A percentile compares a stretch with the other conserved stretches of the same genome.
These are phyloP conservation scores for Penicillium parvum DNA, from an alignment of 495 filamentous ascomycete genomes.

Conservation along the genomic window DNA sequence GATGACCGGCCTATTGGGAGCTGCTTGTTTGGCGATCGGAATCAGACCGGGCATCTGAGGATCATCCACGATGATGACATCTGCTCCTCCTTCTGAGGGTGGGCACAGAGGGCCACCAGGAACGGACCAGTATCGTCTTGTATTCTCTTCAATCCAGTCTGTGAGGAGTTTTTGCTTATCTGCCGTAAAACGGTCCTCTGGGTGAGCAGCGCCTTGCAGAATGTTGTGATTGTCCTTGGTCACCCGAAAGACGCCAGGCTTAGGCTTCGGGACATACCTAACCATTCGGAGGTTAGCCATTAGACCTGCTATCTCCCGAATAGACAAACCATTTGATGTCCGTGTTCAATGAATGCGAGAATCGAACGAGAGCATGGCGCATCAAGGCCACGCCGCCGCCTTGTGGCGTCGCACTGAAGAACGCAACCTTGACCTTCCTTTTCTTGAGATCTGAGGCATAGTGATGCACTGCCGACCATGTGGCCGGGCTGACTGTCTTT, in stretches of 20 bases:
- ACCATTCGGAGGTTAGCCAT: too few relatives aligned
- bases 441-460: conserved; percentile 64
- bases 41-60: conserved; percentile 86
- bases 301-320: background rate
- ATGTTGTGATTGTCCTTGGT: conserved; percentile 94
- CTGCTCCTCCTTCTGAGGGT: conserved; percentile 67
- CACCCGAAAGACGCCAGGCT: conserved; percentile 77
- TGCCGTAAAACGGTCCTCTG: conserved; percentile 54
- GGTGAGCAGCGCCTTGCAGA: conserved; percentile 72
- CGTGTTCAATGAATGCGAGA: conserved; percentile 62
- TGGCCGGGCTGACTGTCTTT: conserved; percentile 54
- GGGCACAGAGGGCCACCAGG: conserved; percentile 63
- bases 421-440: conserved; percentile 67
- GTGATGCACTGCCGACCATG: conserved; percentile 66
- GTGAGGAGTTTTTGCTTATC: conserved; percentile 57
- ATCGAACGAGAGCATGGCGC: conserved; percentile 77
- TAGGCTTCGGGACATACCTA: conserved; percentile 77
- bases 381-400: conserved; percentile 87
- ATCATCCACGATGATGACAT: conserved; percentile 78
- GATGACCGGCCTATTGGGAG: conserved; percentile 72
- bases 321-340: conserved; percentile 67
- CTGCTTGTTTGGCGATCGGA: conserved; percentile 65
- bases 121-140: conserved; percentile 70
- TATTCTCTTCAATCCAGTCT: conserved; percentile 76
- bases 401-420: conserved; percentile 83